These are phyloP conservation scores for Dothideomycetes sp. DNA, from an alignment of 2,329 filamentous ascomycete genomes.

Conservation along the genomic window DNA sequence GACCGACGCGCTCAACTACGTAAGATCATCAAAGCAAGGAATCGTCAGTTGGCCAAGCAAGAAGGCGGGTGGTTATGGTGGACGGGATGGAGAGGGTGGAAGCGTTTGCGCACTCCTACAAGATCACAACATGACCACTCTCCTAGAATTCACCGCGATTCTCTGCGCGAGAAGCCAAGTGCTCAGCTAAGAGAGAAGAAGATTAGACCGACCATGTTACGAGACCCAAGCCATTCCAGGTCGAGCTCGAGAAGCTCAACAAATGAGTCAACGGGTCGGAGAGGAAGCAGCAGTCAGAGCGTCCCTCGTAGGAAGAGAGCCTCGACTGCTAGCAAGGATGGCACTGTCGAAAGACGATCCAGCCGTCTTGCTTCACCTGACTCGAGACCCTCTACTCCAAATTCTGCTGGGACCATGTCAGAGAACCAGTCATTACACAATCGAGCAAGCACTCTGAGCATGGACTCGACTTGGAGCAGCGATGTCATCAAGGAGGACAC, in stretches of 20 bases:
- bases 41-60: constrained; percentile 59
- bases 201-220: constrained; percentile 10
- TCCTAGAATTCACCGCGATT: constrained; percentile 5
- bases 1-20: constrained; percentile 70
- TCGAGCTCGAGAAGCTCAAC: constrained; percentile 27
- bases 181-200: constrained; percentile 28
- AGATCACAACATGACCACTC: constrained; percentile 7
- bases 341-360: constrained; percentile 2
- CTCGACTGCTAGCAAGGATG: constrained; percentile 2
- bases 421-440: constrained; percentile 9
- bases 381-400: constrained; percentile 2
- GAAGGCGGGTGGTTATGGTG: constrained; percentile 77
- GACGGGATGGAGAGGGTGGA: constrained; percentile 60
- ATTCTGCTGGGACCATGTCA: not conserved
- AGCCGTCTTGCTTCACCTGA: constrained; percentile 11
- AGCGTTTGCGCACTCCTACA: constrained; percentile 20
- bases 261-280: constrained; percentile 20
- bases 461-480: constrained; percentile 12
- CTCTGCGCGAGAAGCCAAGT: constrained; percentile 13
- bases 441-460: constrained; percentile 15
- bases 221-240: constrained; percentile 17
- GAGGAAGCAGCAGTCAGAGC: constrained; percentile 11
- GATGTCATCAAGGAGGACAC: constrained; percentile 16
- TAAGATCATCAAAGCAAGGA: constrained; percentile 57
- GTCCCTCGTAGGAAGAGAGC: constrained; percentile 10